A percentile compares a stretch with the other conserved stretches of the same genome.
Evolutionary conservation across 169 alveolate species (phyloP).

Genomic region (Eimeria praecox): DNA sequence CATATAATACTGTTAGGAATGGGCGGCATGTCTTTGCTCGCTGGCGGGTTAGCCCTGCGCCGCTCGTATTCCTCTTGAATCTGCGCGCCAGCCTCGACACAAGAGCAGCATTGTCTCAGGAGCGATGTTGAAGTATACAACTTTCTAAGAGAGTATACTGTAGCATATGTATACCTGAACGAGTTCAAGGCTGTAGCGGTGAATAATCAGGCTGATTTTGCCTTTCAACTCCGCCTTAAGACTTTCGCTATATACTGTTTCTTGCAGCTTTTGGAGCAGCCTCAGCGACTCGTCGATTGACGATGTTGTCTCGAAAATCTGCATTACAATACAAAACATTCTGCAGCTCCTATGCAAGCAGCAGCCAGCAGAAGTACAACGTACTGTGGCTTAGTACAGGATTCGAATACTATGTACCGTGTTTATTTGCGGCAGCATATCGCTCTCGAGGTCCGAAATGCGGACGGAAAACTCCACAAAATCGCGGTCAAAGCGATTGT

Average conservation of each 20-base stretch:
- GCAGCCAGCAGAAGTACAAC: background rate
- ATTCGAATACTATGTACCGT: slow-evolving; percentile 80
- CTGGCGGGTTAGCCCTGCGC: slow-evolving; percentile 93
- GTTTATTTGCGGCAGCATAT: slow-evolving; percentile 94
- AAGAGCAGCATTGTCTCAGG: background rate
- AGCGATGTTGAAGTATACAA: background rate
- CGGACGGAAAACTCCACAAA: slow-evolving; percentile 97
- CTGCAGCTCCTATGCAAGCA: background rate
- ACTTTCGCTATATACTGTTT: slow-evolving; percentile 93
- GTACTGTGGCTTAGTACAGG: background rate
- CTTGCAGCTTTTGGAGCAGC: slow-evolving; percentile 94
- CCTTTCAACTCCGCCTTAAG: slow-evolving; percentile 92
- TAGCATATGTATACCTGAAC: slow-evolving; percentile 73
- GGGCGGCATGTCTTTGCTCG: slow-evolving; percentile 96
- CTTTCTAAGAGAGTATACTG: background rate
- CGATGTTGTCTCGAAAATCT: slow-evolving; percentile 88
- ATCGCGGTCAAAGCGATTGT: slow-evolving; percentile 97
- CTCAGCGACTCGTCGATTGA: slow-evolving; percentile 94
- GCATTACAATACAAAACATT: background rate
- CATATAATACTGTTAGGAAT: slow-evolving; percentile 96
- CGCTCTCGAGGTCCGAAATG: slow-evolving; percentile 90
- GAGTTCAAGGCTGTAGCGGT: slow-evolving; percentile 95
- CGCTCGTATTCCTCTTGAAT: slow-evolving; percentile 94
- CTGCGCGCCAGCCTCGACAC: slow-evolving; percentile 12
- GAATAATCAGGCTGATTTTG: slow-evolving; percentile 94